These are phyloP conservation scores for Yamadazyma dushanensis DNA, from an alignment of 1,139 yeast genomes.

Conservation along the genomic window DNA sequence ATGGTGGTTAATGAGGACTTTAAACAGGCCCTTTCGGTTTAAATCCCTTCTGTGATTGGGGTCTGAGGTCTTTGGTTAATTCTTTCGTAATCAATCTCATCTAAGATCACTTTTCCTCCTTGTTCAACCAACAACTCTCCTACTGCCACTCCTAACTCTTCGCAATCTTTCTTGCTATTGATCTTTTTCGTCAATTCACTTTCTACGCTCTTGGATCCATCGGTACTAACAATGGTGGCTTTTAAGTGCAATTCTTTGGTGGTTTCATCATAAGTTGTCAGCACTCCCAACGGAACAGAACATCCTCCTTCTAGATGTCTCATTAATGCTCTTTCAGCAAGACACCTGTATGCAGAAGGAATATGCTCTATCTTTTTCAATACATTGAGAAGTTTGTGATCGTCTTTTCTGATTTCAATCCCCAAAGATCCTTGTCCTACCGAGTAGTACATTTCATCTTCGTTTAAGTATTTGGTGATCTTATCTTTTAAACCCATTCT, in stretches of 20 bases:
- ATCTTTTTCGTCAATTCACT: constrained; percentile 41
- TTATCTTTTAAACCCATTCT: constrained; percentile 71
- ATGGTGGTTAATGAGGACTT: no score
- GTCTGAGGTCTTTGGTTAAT: constrained; percentile 43
- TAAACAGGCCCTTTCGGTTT: no score
- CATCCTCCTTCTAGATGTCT: constrained; percentile 95
- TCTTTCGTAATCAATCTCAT: constrained; percentile 71
- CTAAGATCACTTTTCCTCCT: constrained; percentile 85
- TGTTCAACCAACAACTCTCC: constrained; percentile 66
- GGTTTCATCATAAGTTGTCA: constrained; percentile 51
- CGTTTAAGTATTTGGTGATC: constrained; percentile 66
- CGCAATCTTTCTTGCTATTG: constrained; percentile 59
- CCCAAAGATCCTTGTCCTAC: constrained; percentile 99
- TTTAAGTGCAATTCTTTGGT: constrained; percentile 50
- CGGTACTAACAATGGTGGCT: constrained; percentile 83
- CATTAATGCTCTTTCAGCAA: constrained; percentile 90
- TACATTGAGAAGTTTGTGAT: constrained; percentile 55
- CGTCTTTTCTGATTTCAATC: constrained; percentile 77
- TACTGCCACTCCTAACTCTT: constrained; percentile 63
- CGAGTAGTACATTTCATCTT: constrained; percentile 91
- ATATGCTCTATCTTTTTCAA: constrained; percentile 66
- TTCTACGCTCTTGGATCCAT: constrained; percentile 71
- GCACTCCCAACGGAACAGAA: constrained; percentile 94
- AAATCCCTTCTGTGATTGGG: no score
- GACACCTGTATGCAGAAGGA: constrained; percentile 71